Base-by-base conservation (phyloP, 2,329 filamentous ascomycete species). In the Fusarium acutatum region DNA sequence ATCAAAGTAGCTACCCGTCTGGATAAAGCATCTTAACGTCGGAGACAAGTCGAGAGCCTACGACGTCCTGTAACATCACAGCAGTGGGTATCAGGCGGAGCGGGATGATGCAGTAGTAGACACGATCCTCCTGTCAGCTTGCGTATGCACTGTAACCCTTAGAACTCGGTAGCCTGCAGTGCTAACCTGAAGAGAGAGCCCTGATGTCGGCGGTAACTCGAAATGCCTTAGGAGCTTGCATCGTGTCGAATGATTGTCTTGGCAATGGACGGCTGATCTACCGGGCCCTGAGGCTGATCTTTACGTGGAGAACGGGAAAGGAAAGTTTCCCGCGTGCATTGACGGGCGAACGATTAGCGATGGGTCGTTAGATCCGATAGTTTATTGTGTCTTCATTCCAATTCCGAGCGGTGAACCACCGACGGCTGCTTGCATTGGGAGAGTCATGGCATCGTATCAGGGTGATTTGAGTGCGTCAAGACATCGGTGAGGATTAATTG, bases 361-460 rank as follows among this genome's bases (percentile, higher is more conserved):
- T 54, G 24, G 50, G 24, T 34, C 22, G 47, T 24, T 50, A 41
- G 37, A 62, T 46, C 57, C 35, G 15, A 46, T 46, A 46, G 24
- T 56, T 26, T 63, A 37, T 56, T 43, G 22, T 34, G 32, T 59
- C 26, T 41, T 49, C 14, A 59, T 59, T 59, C 41, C 41, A 53
- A 47, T 41, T 17, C 43, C 40, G 37, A 50, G 43, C 41, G 64
- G 49, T 46, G 64, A 64, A 53, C 14, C 52, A 40, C 32, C n/a
- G n/a, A 52, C 71, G 70, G 70, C 46, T 69, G 62, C 67, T 54
- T 73, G 70, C 71, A 73, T 60, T 26, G 14, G 18, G 24, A 46
- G 37, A 35, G 43, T 35, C 43, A 67, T 52, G 18, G n/a, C 24
- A 26, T 60, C 38, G 50, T 41, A 41, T 60, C 38, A 50, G 34